Evolutionary conservation across 768 basidiomycete genomes (phyloP), one percentile per base, ranked within the genome.

Genomic region (Rhizopogon vinicolor): DNA sequence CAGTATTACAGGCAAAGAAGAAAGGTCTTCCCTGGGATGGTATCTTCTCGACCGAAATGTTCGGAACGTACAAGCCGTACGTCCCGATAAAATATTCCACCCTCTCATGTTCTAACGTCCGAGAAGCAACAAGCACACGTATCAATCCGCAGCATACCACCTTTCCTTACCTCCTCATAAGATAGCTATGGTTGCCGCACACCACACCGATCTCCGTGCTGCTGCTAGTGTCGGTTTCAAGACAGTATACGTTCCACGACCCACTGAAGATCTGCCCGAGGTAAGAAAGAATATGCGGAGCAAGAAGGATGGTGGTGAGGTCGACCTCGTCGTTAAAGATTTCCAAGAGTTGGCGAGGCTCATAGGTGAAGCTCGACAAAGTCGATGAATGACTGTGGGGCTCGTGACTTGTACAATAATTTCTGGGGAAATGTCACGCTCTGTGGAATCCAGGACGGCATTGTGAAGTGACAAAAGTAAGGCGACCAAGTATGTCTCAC

Each of bases 151-250:
- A 1, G 65, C 76, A 1, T 70, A 73, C 7, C 78, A 85, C 58
- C 76, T 88, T 7, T 67, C 63, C 13, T 31, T 68, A 6, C 57
- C 74, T 1, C 79, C 85, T 0, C 60, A 76, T 9, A 75, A 76
- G 41, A 74, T 79, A 40, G 85, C 80, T 2, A 81, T 89, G 79
- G 86, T 88, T 8, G 85, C 86, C 0, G 75, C 85, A 7, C 87
- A 88, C 67, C 72, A 74, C 3, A 73, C 68, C 54, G 87, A 89
- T 61, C 71, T 86, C 12, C 74, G 74, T 1, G 82, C 74, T 0
- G 85, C 86, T 0, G 77, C 74, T 0, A 63, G 60, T 0, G 67
- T 74, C 3, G 86, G 86, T 1, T 71, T 86, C 71, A 77, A 74
- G 57, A 83, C 85, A 0, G 68, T 88, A 1, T 88, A 86, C 54